Conservation (phyloP, 2,329 filamentous ascomycete species). For the Nannizziopsis barbatae region DNA sequence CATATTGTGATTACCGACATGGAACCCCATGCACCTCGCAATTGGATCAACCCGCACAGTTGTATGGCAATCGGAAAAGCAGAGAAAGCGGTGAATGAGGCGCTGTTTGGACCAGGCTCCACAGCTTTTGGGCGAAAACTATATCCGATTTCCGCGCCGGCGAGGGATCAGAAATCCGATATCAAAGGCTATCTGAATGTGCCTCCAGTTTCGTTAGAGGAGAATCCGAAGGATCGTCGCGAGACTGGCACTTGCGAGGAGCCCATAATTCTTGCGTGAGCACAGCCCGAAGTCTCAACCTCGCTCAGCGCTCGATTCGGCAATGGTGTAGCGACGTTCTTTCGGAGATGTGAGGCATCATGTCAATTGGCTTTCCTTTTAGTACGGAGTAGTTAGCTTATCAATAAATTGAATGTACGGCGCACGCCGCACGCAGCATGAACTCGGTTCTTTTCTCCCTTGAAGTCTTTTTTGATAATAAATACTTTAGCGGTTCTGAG, state of each 20-base stretch:
- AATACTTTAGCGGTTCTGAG: too few relatives aligned
- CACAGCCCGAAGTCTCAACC: neutral
- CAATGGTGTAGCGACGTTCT: neutral
- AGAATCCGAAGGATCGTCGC: neutral
- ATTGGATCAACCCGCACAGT: constrained; percentile 8
- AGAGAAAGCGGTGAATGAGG: constrained; percentile 8
- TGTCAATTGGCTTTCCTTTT: neutral
- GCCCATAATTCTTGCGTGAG: neutral
- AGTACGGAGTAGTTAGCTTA: neutral
- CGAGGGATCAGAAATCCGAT: neutral
- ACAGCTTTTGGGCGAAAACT: constrained; percentile 2
- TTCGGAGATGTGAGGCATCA: neutral
- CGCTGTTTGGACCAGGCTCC: constrained; percentile 10
- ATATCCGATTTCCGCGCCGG: neutral
- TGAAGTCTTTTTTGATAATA: too few relatives aligned
- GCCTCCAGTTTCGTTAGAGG: constrained; percentile 1
- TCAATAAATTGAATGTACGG: neutral
- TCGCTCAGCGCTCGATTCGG: neutral
- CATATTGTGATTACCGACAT: constrained; percentile 14
- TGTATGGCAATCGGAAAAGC: constrained; percentile 7
- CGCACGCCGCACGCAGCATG: too few relatives aligned
- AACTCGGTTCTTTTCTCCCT: too few relatives aligned
- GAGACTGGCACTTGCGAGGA: neutral
- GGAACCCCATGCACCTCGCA: constrained; percentile 11
- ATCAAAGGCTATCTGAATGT: neutral